Evolutionary conservation across 2,329 filamentous ascomycete genomes (phyloP).

Genomic region (Cladophialophora chaetospira): DNA sequence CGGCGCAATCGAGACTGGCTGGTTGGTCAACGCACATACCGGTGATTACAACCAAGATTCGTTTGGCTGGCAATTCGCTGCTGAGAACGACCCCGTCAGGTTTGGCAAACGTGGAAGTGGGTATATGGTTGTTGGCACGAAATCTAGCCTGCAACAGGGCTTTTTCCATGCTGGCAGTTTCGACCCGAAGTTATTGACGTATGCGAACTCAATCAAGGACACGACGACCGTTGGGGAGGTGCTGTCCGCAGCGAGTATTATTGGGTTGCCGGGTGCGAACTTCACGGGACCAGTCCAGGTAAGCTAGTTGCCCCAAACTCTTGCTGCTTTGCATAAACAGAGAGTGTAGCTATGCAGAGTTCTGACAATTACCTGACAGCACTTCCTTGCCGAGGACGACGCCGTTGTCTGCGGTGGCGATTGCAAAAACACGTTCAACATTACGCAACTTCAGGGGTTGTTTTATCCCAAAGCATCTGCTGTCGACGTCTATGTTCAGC

Average conservation of each 20-base stretch:
- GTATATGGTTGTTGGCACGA: background rate
- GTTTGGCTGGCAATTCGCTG: background rate
- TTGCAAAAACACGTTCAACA: too few species aligned
- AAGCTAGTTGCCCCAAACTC: too few species aligned
- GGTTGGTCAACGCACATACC: background rate
- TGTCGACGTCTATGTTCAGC: too few species aligned
- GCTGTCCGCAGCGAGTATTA: conserved; percentile 26
- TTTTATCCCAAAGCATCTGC: too few species aligned
- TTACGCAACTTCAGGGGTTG: too few species aligned
- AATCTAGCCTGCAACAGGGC: background rate
- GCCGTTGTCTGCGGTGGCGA: too few species aligned
- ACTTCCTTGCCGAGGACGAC: too few species aligned
- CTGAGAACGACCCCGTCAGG: background rate
- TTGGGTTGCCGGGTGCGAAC: background rate
- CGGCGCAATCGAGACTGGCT: background rate
- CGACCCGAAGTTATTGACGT: conserved; percentile 15
- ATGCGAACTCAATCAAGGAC: conserved; percentile 21
- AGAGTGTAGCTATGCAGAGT: too few species aligned
- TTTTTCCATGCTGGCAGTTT: background rate
- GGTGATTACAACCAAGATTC: background rate
- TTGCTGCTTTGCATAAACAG: too few species aligned
- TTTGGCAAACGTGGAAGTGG: background rate
- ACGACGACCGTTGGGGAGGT: conserved; percentile 26
- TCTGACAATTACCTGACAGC: too few species aligned
- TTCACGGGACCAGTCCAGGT: conserved; percentile 28